A percentile compares a stretch with the other conserved stretches of the same genome.
phyloP scores from a whole-genome alignment of 331 rosid species.

The Acacia concinna region DNA sequence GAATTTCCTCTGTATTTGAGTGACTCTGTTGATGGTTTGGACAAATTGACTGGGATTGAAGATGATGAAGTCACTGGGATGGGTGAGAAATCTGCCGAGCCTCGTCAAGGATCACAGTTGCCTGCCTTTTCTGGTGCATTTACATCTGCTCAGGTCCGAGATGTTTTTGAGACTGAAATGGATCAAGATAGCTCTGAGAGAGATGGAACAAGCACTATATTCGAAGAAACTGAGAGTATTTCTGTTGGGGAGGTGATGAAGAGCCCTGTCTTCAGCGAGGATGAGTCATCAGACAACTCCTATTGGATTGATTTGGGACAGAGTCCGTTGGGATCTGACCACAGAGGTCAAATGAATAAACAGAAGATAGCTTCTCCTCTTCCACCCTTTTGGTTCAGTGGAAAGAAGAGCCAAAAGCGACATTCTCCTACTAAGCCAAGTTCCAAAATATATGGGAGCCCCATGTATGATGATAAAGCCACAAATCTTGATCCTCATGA shows the following conservation, averaged over 20 bases:
- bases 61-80: slow-evolving; percentile 52
- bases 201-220: slow-evolving; percentile 93
- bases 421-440: slow-evolving; percentile 67
- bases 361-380: slow-evolving; percentile 77
- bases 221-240: slow-evolving; percentile 85
- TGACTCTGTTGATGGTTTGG: slow-evolving; percentile 84
- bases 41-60: slow-evolving; percentile 59
- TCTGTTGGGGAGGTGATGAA: slow-evolving; percentile 97
- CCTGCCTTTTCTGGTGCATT: slow-evolving; percentile 96
- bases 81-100: slow-evolving; percentile 58
- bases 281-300: slow-evolving; percentile 90
- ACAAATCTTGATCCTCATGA: slow-evolving; percentile 47
- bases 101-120: slow-evolving; percentile 68
- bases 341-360: slow-evolving; percentile 51
- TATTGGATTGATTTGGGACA: slow-evolving; percentile 95
- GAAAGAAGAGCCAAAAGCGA: slow-evolving; percentile 58
- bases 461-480: slow-evolving; percentile 69
- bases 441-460: slow-evolving; percentile 79
- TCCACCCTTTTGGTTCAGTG: slow-evolving; percentile 79
- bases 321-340: slow-evolving; percentile 86
- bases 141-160: slow-evolving; percentile 93
- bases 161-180: slow-evolving; percentile 91
- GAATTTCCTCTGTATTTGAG: slow-evolving; percentile 93
- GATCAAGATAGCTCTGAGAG: slow-evolving; percentile 91
- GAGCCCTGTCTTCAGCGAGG: slow-evolving; percentile 98